Evolutionary conservation across 2,329 filamentous ascomycete genomes (phyloP), one percentile per base, ranked within the genome.

Genomic region (Grosmannia huntii): DNA sequence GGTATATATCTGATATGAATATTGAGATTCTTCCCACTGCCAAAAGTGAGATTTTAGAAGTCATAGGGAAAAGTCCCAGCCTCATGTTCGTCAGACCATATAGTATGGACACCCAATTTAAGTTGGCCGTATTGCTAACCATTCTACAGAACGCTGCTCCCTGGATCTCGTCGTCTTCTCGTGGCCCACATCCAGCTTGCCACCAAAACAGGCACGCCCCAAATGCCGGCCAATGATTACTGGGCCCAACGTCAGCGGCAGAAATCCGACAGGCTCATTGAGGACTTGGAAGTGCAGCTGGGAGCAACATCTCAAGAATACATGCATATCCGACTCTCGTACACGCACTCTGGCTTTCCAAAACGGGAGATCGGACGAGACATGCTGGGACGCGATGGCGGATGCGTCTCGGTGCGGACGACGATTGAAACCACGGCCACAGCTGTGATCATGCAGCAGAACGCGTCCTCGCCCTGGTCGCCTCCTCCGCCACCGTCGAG

Each of bases 341-440:
- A 84, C 64, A 71, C 72, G 2, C 80, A 85, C 64, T 80, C 82
- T 0, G 77, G 74, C 0, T 83, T 84, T 64, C 73, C 76, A n/a
- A 60, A 59, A 36, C 56, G 59, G 4, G 60, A 62, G n/a, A 38
- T 58, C 12, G 53, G 60, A 2, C 50, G 55, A 4, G 53, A 61
- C 11, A 7, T 44, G 3, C 52, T 33, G 10, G 59, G 55, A 5
- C 58, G 54, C 1, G 58, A 59, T 16, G 59, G 58, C 5, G 74
- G 73, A 1, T 66, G 75, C 25, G 69, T 69, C 19, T 67, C 67
- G 12, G 66, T 75, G 25, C 70, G 72, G 31, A 85, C 79, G 36
- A 73, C 66, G 16, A 66, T 84, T 25, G 73, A 80, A 62, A 85
- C 82, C 5, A 73, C 71, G 16, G 77, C 72, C 5, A 76, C 71